Conservation (phyloP, 352 stramenopile species). For the Globisporangium yorkense region DNA sequence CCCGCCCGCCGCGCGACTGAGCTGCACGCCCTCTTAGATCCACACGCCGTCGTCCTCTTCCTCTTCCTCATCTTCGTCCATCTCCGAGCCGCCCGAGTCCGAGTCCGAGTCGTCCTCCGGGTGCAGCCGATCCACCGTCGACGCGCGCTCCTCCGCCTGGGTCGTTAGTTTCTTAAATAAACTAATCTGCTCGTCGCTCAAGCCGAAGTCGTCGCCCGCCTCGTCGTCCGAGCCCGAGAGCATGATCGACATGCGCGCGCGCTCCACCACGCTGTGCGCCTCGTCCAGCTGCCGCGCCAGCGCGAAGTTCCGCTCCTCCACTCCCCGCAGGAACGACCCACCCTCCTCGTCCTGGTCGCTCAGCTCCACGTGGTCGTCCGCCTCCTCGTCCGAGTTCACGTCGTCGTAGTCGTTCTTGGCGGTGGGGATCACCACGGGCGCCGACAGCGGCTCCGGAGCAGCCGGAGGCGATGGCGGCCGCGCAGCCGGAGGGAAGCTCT, state of each 20-base stretch:
- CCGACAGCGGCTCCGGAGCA: conserved; percentile 21
- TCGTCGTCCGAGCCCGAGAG: conserved; percentile 77
- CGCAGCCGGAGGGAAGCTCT: conserved; percentile 1
- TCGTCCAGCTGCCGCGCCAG: conserved; percentile 76
- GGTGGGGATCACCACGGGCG: neutral
- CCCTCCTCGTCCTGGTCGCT: conserved; percentile 54
- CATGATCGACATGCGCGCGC: conserved; percentile 84
- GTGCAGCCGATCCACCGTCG: conserved; percentile 77
- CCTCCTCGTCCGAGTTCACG: conserved; percentile 75
- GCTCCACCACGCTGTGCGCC: conserved; percentile 79
- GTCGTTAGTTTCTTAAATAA: conserved; percentile 90
- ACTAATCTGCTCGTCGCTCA: conserved; percentile 85
- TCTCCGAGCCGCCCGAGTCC: conserved; percentile 62
- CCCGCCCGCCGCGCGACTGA: neutral
- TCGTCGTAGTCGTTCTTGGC: conserved; percentile 67
- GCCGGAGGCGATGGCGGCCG: conserved; percentile 23
- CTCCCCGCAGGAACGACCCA: conserved; percentile 46
- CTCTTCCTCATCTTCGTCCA: conserved; percentile 27
- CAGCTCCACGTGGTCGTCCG: conserved; percentile 70
- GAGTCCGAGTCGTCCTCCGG: conserved; percentile 74
- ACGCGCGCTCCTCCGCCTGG: conserved; percentile 81
- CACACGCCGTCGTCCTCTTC: conserved; percentile 77
- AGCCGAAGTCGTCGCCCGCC: conserved; percentile 33
- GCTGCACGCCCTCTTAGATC: conserved; percentile 53
- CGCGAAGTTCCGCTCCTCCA: conserved; percentile 84